Conservation (phyloP, 1,284 basidiomycete species). For the Leccinum pallidistipes region DNA sequence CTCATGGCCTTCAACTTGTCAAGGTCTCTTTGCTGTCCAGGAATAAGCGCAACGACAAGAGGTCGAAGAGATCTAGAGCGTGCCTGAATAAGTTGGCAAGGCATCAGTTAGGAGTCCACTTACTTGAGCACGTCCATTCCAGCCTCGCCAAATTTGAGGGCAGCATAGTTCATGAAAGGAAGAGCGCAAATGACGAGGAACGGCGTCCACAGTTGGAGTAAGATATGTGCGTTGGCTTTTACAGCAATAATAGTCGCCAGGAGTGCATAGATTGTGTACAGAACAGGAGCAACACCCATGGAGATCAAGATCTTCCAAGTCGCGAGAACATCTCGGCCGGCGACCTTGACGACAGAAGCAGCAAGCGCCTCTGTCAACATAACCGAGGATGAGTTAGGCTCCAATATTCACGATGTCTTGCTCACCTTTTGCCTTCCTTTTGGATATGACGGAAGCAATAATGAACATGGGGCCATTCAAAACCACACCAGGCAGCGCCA, state of each 20-base stretch:
- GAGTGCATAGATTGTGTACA: constrained; percentile 85
- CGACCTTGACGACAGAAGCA: constrained; percentile 94
- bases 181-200: constrained; percentile 75
- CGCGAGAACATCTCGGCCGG: constrained; percentile 92
- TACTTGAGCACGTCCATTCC: constrained; percentile 98
- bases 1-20: constrained; percentile 82
- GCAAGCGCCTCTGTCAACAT: constrained; percentile 83
- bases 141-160: constrained; percentile 98
- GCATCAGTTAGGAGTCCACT: constrained; percentile 26
- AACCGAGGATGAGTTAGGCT: constrained; percentile 7
- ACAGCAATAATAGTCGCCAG: constrained; percentile 78
- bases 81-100: constrained; percentile 40
- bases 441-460: constrained; percentile 85
- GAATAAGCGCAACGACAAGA: constrained; percentile 86
- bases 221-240: constrained; percentile 62
- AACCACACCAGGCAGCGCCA: constrained; percentile 94
- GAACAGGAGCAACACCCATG: constrained; percentile 83
- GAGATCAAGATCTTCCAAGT: constrained; percentile 99
- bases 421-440: constrained; percentile 88
- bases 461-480: constrained; percentile 96
- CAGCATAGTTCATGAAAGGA: constrained; percentile 91
- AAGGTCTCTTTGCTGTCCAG: constrained; percentile 88
- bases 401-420: constrained; percentile 7
- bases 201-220: constrained; percentile 78
- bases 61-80: constrained; percentile 82